phyloP scores from a whole-genome alignment of 306 rosid species.

The Rosa multiflora region DNA sequence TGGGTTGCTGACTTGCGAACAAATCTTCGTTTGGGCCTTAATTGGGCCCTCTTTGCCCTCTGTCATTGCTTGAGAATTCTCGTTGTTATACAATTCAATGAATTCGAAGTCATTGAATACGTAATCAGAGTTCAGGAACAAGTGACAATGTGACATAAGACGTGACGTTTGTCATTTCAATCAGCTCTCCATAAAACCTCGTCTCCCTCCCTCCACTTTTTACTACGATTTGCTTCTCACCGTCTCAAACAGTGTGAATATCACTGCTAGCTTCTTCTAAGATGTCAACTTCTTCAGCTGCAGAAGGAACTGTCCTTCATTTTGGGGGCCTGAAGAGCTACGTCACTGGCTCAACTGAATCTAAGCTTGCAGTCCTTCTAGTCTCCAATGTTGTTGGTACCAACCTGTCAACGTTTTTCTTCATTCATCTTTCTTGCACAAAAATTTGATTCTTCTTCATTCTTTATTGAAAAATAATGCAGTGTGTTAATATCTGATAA shows the following conservation, averaged over 20 bases:
- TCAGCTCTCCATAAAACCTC: background rate
- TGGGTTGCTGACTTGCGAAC: too few relatives aligned
- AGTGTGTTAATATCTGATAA: background rate
- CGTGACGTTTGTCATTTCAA: background rate
- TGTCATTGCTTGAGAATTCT: too few relatives aligned
- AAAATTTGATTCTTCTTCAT: background rate
- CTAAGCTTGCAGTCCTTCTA: slow-evolving; percentile 46
- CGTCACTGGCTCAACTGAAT: slow-evolving; percentile 42
- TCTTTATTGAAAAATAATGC: background rate
- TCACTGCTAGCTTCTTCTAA: background rate
- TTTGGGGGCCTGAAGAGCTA: slow-evolving; percentile 45
- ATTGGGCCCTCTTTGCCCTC: too few relatives aligned
- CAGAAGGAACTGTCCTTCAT: slow-evolving; percentile 33
- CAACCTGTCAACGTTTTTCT: background rate
- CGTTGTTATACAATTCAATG: too few relatives aligned
- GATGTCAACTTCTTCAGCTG: slow-evolving; percentile 43
- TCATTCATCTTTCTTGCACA: background rate
- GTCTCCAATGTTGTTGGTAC: slow-evolving; percentile 51
- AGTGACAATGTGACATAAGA: background rate
- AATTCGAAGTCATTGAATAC: too few relatives aligned
- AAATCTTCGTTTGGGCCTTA: too few relatives aligned
- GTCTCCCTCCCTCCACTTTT: background rate
- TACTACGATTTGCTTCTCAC: background rate
- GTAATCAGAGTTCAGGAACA: too few relatives aligned
- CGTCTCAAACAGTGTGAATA: background rate